Evolutionary conservation across 805 yeast species (phyloP).

Genomic region (Saccharomycopsis capsularis): DNA sequence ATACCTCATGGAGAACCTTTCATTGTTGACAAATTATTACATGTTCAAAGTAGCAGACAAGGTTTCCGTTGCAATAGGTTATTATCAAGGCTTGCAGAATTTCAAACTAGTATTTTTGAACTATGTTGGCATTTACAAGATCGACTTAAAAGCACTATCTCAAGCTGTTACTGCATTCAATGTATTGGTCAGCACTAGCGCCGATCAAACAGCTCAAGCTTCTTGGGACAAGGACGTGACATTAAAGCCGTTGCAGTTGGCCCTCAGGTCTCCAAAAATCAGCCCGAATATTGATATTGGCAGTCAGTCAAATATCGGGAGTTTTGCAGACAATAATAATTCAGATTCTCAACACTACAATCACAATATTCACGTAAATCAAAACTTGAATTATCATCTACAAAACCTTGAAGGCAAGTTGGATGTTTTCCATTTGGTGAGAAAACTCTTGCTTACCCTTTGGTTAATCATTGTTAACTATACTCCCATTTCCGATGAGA

Average conservation of each 20-base stretch:
- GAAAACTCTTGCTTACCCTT: slow-evolving; percentile 9
- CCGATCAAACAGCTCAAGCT: neutral
- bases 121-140: neutral
- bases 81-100: too few species aligned
- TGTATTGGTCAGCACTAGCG: neutral
- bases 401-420: slow-evolving; percentile 1
- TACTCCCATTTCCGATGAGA: neutral
- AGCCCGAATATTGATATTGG: neutral
- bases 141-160: neutral
- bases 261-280: slow-evolving; percentile 5
- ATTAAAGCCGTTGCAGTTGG: slow-evolving; percentile 10
- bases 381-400: too few species aligned
- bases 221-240: neutral
- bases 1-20: neutral
- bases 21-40: neutral
- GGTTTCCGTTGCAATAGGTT: too few species aligned
- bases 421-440: slow-evolving; percentile 8
- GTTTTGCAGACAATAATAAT: too few species aligned
- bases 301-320: too few species aligned
- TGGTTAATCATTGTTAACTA: slow-evolving; percentile 5
- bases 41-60: neutral
- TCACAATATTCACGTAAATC: too few species aligned
- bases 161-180: neutral
- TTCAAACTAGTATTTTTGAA: neutral
- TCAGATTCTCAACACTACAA: too few species aligned